phyloP scores from a whole-genome alignment of 2,329 filamentous ascomycete species.

The Pseudogymnoascus sp. region DNA sequence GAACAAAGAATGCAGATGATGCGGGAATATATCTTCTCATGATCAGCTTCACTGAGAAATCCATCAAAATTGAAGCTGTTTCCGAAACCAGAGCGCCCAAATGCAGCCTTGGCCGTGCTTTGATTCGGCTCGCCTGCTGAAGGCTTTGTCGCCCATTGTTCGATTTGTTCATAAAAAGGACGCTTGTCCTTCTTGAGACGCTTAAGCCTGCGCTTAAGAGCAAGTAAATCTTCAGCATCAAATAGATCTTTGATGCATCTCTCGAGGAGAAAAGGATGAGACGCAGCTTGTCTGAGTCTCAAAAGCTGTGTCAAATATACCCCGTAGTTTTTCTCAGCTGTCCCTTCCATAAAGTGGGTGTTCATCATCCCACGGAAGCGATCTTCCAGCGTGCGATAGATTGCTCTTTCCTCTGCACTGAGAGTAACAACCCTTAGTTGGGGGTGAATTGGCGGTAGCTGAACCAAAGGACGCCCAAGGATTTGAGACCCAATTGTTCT shows the following conservation, averaged over 20 bases:
- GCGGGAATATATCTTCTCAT: background rate
- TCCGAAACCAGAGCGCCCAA: background rate
- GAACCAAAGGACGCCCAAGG: conserved; percentile 46
- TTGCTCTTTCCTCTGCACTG: conserved; percentile 42
- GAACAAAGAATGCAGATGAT: background rate
- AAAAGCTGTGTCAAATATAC: conserved; percentile 27
- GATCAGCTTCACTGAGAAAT: background rate
- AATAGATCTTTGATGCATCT: conserved; percentile 26
- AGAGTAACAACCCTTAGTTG: conserved; percentile 39
- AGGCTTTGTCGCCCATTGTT: conserved; percentile 19
- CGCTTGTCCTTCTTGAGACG: conserved; percentile 7
- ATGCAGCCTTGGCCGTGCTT: background rate
- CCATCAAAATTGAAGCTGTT: background rate
- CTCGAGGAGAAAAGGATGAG: conserved; percentile 29
- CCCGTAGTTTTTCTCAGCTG: conserved; percentile 19
- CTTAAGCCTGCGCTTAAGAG: conserved; percentile 15
- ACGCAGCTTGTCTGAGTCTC: conserved; percentile 27
- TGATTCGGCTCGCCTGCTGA: background rate
- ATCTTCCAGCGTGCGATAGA: conserved; percentile 46
- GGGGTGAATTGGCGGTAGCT: conserved; percentile 43
- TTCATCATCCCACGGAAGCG: conserved; percentile 26
- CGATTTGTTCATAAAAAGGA: conserved; percentile 26
- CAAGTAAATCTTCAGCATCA: conserved; percentile 22
- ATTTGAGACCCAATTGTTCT: conserved; percentile 47
- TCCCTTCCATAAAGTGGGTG: conserved; percentile 18